A percentile compares a stretch with the other conserved stretches of the same genome.
phyloP scores from a whole-genome alignment of 495 filamentous ascomycete species.

The Xylaria curta region DNA sequence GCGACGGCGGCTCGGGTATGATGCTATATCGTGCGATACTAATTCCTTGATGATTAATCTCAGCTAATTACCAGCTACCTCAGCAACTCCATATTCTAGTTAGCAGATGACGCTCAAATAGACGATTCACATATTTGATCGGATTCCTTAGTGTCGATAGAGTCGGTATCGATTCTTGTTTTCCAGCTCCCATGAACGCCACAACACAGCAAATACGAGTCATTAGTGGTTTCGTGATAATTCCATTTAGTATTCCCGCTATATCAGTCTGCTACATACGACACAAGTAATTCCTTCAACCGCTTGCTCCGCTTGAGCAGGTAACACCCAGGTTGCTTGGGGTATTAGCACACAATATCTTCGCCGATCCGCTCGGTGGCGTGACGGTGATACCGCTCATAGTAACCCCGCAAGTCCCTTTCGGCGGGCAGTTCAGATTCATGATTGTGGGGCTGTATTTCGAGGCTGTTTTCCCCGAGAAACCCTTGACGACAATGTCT shows the following conservation, averaged over 20 bases:
- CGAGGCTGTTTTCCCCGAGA: conserved; percentile 49
- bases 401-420: conserved; percentile 48
- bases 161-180: background rate
- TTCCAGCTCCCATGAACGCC: background rate
- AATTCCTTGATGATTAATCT: background rate
- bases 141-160: background rate
- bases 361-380: conserved; percentile 42
- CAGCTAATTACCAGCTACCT: background rate
- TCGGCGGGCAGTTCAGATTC: conserved; percentile 49
- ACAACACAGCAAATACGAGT: background rate
- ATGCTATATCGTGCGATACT: background rate
- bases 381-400: conserved; percentile 44
- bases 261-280: background rate
- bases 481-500: conserved; percentile 44
- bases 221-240: background rate
- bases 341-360: conserved; percentile 52
- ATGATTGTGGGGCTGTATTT: conserved; percentile 48
- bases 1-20: background rate
- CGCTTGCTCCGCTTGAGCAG: conserved; percentile 50
- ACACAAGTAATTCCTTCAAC: conserved; percentile 26
- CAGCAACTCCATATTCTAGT: background rate
- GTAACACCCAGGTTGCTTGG: conserved; percentile 43
- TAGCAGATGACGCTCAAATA: background rate
- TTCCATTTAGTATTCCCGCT: background rate
- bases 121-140: too few species aligned